Conservation (phyloP, 306 rosid species). For the Quercus gilva region DNA sequence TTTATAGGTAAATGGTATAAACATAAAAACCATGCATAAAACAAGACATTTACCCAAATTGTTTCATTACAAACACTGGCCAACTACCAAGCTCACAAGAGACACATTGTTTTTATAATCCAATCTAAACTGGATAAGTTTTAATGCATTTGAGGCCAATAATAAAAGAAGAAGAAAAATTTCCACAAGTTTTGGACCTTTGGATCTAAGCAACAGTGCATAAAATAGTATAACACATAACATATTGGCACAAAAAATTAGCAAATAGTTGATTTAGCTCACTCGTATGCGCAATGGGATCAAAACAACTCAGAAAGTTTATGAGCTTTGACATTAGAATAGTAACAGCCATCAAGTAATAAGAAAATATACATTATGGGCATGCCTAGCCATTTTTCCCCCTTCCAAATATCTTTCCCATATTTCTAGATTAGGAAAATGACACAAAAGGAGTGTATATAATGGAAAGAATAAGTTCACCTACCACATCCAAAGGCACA, state of each 20-base stretch:
- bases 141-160: neutral
- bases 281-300: neutral
- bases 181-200: too few species aligned
- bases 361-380: neutral
- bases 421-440: neutral
- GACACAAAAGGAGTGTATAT: neutral
- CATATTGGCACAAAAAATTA: neutral
- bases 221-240: neutral
- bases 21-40: neutral
- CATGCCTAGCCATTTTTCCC: neutral
- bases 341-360: neutral
- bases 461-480: conserved; percentile 12
- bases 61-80: neutral
- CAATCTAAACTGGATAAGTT: neutral
- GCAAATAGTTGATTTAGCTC: neutral
- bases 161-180: too few species aligned
- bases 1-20: neutral
- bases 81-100: neutral
- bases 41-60: neutral
- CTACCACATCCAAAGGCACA: conserved; percentile 88
- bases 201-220: neutral
- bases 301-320: neutral
- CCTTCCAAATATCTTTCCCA: neutral
- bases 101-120: neutral
- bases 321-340: neutral